Percentiles rank a stretch among this genome's conserved stretches.
Conservation (phyloP, 176 grass and related monocot genomes). For the Areca catechu region DNA sequence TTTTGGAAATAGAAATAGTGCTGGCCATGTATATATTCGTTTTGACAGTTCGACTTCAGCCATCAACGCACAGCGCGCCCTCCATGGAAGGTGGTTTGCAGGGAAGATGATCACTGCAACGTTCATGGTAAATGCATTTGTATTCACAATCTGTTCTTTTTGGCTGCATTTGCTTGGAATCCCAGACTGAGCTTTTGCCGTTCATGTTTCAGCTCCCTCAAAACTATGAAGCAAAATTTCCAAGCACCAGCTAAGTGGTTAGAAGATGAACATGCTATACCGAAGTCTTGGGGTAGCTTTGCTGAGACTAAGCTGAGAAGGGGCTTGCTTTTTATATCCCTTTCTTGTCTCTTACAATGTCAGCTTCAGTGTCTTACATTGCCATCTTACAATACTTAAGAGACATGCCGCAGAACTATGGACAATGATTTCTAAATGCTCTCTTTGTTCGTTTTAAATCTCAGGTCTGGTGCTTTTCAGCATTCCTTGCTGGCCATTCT, state of each 20-base stretch:
- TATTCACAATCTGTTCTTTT: neutral
- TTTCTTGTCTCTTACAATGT: no score
- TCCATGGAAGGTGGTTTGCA: constrained; percentile 99
- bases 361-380: no score
- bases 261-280: no score
- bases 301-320: no score
- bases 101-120: constrained; percentile 99
- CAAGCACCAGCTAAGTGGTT: constrained; percentile 11
- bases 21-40: constrained; percentile 74
- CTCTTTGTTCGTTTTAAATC: no score
- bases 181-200: neutral
- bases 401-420: no score
- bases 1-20: constrained; percentile 42
- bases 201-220: constrained; percentile 33
- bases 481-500: no score
- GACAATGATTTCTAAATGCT: no score
- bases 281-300: no score
- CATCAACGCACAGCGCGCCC: constrained; percentile 62
- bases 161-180: neutral
- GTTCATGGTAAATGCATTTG: constrained; percentile 49
- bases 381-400: no score
- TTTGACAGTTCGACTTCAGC: constrained; percentile 68
- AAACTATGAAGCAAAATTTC: constrained; percentile 76
- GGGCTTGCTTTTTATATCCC: no score
- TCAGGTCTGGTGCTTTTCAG: no score